A percentile compares a stretch with the other conserved stretches of the same genome.
Conservation (phyloP, 179 eudicot species). For the Spergularia azorica region DNA sequence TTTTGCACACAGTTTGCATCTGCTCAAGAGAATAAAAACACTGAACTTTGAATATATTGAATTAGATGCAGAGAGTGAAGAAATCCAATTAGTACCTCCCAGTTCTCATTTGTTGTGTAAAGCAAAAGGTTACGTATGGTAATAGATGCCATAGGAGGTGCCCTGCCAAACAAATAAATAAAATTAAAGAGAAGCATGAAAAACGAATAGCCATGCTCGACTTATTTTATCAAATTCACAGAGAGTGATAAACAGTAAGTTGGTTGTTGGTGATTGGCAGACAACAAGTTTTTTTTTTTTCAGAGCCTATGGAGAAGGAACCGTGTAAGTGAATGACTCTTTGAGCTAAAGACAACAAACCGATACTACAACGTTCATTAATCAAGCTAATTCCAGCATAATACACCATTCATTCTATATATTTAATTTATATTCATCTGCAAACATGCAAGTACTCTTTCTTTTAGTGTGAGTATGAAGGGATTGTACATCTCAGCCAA, state of each 20-base stretch:
- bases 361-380: background rate
- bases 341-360: background rate
- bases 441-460: background rate
- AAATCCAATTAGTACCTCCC: constrained; percentile 59
- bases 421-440: background rate
- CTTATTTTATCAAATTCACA: background rate
- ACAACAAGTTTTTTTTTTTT: background rate
- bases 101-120: constrained; percentile 84
- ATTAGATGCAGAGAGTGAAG: background rate
- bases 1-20: background rate
- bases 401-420: background rate
- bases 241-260: background rate
- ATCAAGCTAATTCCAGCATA: background rate
- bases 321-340: background rate
- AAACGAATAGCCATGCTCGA: background rate
- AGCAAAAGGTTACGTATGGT: constrained; percentile 86
- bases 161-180: constrained; percentile 39
- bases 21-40: constrained; percentile 10
- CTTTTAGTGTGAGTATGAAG: background rate
- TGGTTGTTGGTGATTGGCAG: background rate
- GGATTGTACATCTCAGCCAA: constrained; percentile 1
- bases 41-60: background rate
- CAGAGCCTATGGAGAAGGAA: background rate
- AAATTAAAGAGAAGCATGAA: background rate
- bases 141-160: constrained; percentile 94